Evolutionary conservation across 2,329 filamentous ascomycete genomes (phyloP), one percentile per base, ranked within the genome.

Genomic region (Neurospora sp.): DNA sequence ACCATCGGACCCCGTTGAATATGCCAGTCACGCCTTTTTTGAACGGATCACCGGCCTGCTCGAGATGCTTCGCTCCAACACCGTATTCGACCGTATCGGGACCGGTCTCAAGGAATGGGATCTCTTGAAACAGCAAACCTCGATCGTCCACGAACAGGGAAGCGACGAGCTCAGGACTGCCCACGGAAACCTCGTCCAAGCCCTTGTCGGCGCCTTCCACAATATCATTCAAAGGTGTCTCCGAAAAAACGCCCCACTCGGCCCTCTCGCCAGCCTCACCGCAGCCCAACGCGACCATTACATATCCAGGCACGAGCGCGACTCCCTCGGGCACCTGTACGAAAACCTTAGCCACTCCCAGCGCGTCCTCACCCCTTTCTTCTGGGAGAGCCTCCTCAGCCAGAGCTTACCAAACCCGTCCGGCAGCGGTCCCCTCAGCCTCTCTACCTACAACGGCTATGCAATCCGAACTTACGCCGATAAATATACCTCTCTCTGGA

Each of bases 1-100:
- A 3, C 82, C 89, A 2, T 85, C 89, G 73, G 77, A 77, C 40
- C 74, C 78, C 7, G 70, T 80, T 9, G 77, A 78, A 66, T 87
- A 90, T 75, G 87, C 87, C 8, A 85, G 85, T 28, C 82, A 83
- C 36, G 81, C 80, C 9, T 81, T 90, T 52, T 77, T 84, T 2
- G 84, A 85, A 10, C 81, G 86, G 8, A 78, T 88, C 17, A 73
- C 68, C 11, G 73, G 28, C 23, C 73, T 75, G 3, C 71, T 78
- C 66, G 74, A 77, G 10, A 73, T 77, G 23, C 77, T 84, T 36
- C 75, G 73, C 11, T 81, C 79, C 13, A 75, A 78, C 6, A 46
- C 77, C 7, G 73, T 81, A 15, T 78, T 81, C 52, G 75, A 73
- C 8, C 66, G 38, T 17, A 70, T 79, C 3, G 36, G 68, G 2